phyloP scores from a whole-genome alignment of 257 asterid genomes.

The Ajuga chamaepitys region DNA sequence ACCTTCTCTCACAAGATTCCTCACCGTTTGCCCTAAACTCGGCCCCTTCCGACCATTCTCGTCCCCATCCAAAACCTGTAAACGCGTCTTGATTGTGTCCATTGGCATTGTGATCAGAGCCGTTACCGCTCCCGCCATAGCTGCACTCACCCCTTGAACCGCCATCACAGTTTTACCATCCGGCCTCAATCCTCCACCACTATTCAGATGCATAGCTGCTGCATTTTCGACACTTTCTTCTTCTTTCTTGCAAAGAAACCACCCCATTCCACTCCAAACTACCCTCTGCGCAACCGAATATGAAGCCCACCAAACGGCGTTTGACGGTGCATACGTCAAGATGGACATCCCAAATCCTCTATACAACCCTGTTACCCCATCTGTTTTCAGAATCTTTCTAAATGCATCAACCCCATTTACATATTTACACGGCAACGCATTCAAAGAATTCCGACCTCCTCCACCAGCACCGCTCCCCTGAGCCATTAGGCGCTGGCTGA shows the following conservation, averaged over 20 bases:
- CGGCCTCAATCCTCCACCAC: slow-evolving; percentile 23
- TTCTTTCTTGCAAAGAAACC: slow-evolving; percentile 30
- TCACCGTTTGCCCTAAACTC: slow-evolving; percentile 48
- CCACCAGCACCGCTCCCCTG: slow-evolving; percentile 31
- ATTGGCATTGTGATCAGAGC: slow-evolving; percentile 73
- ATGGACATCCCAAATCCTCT: slow-evolving; percentile 81
- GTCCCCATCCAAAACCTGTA: slow-evolving; percentile 65
- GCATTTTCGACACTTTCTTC: slow-evolving; percentile 22
- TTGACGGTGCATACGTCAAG: slow-evolving; percentile 66
- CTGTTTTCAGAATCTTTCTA: slow-evolving; percentile 44
- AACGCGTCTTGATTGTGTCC: slow-evolving; percentile 75
- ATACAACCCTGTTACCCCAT: slow-evolving; percentile 65
- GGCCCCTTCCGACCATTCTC: slow-evolving; percentile 62
- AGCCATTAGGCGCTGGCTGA: slow-evolving; percentile 77
- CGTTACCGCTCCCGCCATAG: slow-evolving; percentile 66
- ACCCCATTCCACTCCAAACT: slow-evolving; percentile 58
- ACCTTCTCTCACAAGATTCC: slow-evolving; percentile 63
- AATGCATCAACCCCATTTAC: slow-evolving; percentile 59
- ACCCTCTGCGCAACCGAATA: slow-evolving; percentile 59
- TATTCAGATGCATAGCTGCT: not conserved
- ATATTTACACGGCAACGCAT: slow-evolving; percentile 33
- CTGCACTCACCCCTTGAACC: slow-evolving; percentile 70
- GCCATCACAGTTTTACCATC: slow-evolving; percentile 49
- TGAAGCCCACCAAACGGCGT: slow-evolving; percentile 83
- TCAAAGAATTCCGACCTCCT: slow-evolving; percentile 5